phyloP scores from a whole-genome alignment of 306 rosid species.

The Biancaea sappan region DNA sequence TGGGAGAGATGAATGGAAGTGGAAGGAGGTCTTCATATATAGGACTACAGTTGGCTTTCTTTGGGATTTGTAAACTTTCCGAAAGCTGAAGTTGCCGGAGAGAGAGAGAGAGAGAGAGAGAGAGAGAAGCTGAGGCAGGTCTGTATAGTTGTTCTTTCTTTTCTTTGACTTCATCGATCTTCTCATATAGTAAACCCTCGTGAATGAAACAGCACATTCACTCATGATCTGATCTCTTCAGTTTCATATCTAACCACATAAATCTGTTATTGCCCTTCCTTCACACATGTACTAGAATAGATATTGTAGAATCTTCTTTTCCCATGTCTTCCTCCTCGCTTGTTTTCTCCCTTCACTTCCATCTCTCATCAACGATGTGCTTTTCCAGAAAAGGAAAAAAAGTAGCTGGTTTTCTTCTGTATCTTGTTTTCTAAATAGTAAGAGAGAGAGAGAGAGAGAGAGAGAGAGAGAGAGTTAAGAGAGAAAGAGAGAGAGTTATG shows the following conservation, averaged over 20 bases:
- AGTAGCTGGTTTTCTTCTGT: neutral
- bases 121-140: neutral
- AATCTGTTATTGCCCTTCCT: neutral
- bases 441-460: too few relatives aligned
- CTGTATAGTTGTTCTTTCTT: neutral
- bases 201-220: neutral
- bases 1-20: neutral
- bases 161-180: neutral
- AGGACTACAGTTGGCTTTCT: neutral
- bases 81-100: constrained; percentile 22
- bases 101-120: neutral
- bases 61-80: constrained; percentile 19
- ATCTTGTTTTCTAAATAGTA: neutral
- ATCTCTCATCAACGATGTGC: neutral
- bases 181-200: neutral
- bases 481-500: too few relatives aligned
- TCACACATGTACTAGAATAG: neutral
- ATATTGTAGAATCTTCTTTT: neutral
- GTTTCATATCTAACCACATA: neutral
- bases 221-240: too few relatives aligned
- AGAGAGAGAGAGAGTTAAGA: too few relatives aligned
- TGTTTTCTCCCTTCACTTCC: neutral
- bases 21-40: constrained; percentile 3
- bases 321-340: neutral
- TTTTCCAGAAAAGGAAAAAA: neutral